Percentiles rank a stretch among this genome's conserved stretches.
Evolutionary conservation across 2,329 filamentous ascomycete species (phyloP).

Genomic region (Ceratocystis diversiconidia): DNA sequence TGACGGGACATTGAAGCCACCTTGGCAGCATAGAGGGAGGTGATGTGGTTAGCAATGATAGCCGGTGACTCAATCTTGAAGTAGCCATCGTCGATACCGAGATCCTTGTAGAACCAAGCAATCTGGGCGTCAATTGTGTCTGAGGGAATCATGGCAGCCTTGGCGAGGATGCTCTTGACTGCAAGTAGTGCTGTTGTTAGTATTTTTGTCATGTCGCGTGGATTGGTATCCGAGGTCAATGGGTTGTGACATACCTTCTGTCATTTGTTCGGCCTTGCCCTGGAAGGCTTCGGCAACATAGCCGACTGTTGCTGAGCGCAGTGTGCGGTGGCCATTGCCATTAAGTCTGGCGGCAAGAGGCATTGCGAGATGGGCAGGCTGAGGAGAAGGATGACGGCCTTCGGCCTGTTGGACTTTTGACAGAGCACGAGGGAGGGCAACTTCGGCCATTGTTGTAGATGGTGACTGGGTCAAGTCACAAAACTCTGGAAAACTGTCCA

Average conservation of each 20-base stretch:
- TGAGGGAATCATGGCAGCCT: constrained; percentile 73
- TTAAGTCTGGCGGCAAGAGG: constrained; percentile 39
- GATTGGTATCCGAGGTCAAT: not conserved
- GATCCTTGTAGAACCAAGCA: constrained; percentile 92
- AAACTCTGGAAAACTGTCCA: constrained; percentile 34
- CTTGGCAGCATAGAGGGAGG: constrained; percentile 92
- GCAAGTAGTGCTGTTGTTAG: constrained; percentile 11
- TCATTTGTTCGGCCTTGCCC: constrained; percentile 85
- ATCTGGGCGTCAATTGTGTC: constrained; percentile 75
- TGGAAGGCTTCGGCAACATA: constrained; percentile 91
- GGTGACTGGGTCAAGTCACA: constrained; percentile 28
- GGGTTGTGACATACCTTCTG: constrained; percentile 43
- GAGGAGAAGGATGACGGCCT: constrained; percentile 50
- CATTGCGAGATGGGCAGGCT: constrained; percentile 72
- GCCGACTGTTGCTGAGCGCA: constrained; percentile 80
- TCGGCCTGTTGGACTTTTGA: constrained; percentile 8
- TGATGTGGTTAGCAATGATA: constrained; percentile 85
- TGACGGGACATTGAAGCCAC: constrained; percentile 84
- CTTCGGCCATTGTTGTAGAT: constrained; percentile 18
- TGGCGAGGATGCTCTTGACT: constrained; percentile 70
- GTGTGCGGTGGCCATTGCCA: constrained; percentile 53
- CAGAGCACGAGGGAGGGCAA: constrained; percentile 13
- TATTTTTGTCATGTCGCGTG: not conserved
- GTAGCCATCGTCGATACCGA: constrained; percentile 97
- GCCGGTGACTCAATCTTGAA: constrained; percentile 80